phyloP scores from a whole-genome alignment of 331 rosid species.

The Saraca asoca region DNA sequence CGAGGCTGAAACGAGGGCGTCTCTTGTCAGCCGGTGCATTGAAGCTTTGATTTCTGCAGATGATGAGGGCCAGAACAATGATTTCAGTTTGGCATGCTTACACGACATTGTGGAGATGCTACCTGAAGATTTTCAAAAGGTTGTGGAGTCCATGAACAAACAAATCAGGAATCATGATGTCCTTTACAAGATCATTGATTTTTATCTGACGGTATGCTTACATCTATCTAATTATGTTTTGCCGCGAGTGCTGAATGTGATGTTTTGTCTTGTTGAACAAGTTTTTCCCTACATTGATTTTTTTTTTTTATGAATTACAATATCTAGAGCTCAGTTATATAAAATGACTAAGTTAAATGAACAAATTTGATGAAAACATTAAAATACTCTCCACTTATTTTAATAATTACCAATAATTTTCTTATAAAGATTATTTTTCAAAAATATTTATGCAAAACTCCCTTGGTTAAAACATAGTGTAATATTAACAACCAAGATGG shows the following conservation, averaged over 20 bases:
- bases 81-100: constrained; percentile 27
- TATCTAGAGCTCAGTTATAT: no score
- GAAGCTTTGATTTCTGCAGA: constrained; percentile 54
- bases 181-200: constrained; percentile 59
- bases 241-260: no score
- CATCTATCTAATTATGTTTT: not conserved
- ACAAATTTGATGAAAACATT: no score
- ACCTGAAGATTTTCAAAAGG: constrained; percentile 58
- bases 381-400: no score
- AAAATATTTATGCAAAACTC: no score
- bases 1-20: constrained; percentile 74
- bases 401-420: no score
- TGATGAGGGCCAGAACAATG: constrained; percentile 15
- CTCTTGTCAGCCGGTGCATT: constrained; percentile 63
- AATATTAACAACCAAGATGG: no score
- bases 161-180: constrained; percentile 62
- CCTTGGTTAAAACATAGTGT: no score
- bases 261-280: not conserved
- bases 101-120: constrained; percentile 48
- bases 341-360: no score
- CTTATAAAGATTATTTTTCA: no score
- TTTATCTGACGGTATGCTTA: constrained; percentile 62
- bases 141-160: constrained; percentile 49
- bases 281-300: no score
- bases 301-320: no score